Base-by-base conservation (phyloP, 805 yeast genomes). In the Candida krabiensis region DNA sequence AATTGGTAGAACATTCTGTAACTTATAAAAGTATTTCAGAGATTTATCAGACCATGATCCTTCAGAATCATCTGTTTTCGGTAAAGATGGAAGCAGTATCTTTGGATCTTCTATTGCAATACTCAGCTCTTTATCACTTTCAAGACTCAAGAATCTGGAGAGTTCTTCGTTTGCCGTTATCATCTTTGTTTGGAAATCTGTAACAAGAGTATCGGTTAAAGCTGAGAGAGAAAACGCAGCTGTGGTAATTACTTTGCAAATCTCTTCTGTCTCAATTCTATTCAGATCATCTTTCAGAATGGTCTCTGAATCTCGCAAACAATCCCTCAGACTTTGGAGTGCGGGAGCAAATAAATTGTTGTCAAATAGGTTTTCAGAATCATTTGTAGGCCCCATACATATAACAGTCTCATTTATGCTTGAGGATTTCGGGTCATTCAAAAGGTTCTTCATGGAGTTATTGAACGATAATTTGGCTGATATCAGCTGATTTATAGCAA, bases 401-500 rank as follows among this genome's bases (percentile, higher is more conserved):
- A 74, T 53, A 0, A 74, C 77, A 0, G 80, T 72, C 25, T 77
- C 81, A 33, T 65, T 71, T 29, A 76, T 46, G 5, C 70, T 67
- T 4, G 74, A 69, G 31, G 71, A 66, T 22, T 72, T 67, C 0
- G 83, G 80, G 50, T 77, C 80, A 13, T 46, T 44, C 19, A 60
- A 62, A 43, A 72, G 46, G 4, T 53, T 51, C 2, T 43, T 50
- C 30, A 63, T 52, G 2, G 68, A 64, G 22, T 48, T 49, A n/a
- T 50, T 37, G 30, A 65, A 63, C 11, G 52, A 45, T 5, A 30
- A 15, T 18, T 39, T 28, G 8, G 41, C 35, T 13, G 46, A 47
- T 33, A 63, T 57, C 5, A 38, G 28, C 22, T 43, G 43, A 4
- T 32, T 26, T 3, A 40, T 27, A 9, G 30, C 22, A 8, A 39